These are phyloP conservation scores for Nothophytophthora sp. DNA, from an alignment of 352 stramenopile genomes.

Conservation along the genomic window DNA sequence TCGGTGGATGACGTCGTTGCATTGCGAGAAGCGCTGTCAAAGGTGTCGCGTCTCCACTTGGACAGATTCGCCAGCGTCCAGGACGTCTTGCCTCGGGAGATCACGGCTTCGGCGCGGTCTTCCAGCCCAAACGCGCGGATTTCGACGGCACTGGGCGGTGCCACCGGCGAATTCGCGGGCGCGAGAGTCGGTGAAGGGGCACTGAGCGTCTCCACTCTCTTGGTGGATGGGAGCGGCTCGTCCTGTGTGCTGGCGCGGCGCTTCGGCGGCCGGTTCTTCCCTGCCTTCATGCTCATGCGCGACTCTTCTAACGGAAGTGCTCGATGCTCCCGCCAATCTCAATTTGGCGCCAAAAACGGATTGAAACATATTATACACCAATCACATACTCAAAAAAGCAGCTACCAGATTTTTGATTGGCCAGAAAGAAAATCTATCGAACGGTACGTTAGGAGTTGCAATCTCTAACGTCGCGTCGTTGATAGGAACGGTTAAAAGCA, in stretches of 20 bases:
- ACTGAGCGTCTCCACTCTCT: slow-evolving; percentile 1
- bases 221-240: background rate
- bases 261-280: slow-evolving; percentile 4
- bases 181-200: background rate
- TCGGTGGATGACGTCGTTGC: too few species aligned
- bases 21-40: slow-evolving; percentile 14
- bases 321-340: too few species aligned
- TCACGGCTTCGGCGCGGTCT: slow-evolving; percentile 76
- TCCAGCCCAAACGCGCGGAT: slow-evolving; percentile 74
- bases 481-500: slow-evolving; percentile 61
- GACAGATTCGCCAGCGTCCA: slow-evolving; percentile 67
- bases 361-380: too few species aligned
- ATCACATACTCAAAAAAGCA: too few species aligned
- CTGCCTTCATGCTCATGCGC: slow-evolving; percentile 12
- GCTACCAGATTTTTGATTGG: too few species aligned
- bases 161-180: slow-evolving; percentile 2
- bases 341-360: slow-evolving; percentile 15
- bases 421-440: too few species aligned
- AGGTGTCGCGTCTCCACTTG: slow-evolving; percentile 64
- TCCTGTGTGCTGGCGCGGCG: slow-evolving; percentile 9
- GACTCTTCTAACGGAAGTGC: too few species aligned
- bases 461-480: background rate
- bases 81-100: slow-evolving; percentile 37
- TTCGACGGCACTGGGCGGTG: slow-evolving; percentile 37
- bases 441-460: too few species aligned